Conservation (phyloP, 768 basidiomycete species). For the Russula virescens region DNA sequence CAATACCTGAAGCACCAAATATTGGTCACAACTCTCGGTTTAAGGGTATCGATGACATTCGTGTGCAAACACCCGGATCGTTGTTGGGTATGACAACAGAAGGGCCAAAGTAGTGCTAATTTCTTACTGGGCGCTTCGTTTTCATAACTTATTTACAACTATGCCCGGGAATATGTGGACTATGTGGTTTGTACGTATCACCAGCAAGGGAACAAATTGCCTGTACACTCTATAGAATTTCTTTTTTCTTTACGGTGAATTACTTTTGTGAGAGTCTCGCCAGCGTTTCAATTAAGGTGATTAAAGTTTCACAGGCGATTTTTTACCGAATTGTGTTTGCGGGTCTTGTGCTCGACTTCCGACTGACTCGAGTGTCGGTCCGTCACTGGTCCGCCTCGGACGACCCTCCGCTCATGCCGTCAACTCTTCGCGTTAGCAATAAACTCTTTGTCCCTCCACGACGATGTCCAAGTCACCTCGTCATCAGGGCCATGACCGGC, state of each 20-base stretch:
- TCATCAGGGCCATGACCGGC: not conserved
- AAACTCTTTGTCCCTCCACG: slow-evolving; percentile 10
- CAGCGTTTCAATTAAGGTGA: not conserved
- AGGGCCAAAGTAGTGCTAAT: slow-evolving; percentile 9
- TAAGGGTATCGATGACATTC: slow-evolving; percentile 7
- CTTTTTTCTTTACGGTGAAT: not conserved
- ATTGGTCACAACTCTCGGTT: not conserved
- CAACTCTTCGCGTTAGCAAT: not conserved
- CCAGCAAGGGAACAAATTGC: not conserved
- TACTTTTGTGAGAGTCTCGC: not conserved
- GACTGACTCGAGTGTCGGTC: not conserved
- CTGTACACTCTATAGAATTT: slow-evolving; percentile 4
- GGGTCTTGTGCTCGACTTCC: not conserved
- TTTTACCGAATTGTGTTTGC: not conserved
- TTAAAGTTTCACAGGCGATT: not conserved
- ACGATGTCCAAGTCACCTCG: not conserved
- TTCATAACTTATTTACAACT: slow-evolving; percentile 15
- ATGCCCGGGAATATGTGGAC: not conserved
- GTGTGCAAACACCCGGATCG: slow-evolving; percentile 25
- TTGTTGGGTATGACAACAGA: slow-evolving; percentile 19
- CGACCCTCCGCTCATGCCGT: slow-evolving; percentile 7
- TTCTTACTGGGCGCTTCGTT: not conserved
- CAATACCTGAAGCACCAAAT: not conserved
- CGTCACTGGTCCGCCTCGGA: not conserved
- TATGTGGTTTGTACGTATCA: slow-evolving; percentile 12